Base-by-base conservation (phyloP, 768 basidiomycete genomes). In the Tulasnella sp. region DNA sequence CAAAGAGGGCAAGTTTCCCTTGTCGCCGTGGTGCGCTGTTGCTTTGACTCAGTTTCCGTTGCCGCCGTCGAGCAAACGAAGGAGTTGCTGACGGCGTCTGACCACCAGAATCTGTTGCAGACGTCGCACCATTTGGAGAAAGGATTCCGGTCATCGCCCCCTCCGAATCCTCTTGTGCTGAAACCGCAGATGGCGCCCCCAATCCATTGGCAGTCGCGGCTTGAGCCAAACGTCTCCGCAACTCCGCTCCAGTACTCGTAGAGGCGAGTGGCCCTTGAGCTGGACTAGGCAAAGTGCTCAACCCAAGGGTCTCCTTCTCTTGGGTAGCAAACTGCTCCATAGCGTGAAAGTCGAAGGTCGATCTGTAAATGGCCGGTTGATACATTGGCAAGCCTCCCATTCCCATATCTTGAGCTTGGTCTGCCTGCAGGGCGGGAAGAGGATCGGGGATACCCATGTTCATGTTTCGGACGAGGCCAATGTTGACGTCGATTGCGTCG, bases 1-100 rank as follows among this genome's bases (percentile, higher is more conserved):
- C 96, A 66, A 98, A 98, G 2, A 94, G 71, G 0, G 92, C 93
- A 68, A 98, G 77, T 69, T 97, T 98, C 17, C 86, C 89, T 42
- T 71, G 70, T 51, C 72, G 64, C 6, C 74, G 67, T 4, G 86
- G 85, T 46, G 77, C 69, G 0, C 84, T 77, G 49, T 81, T 83
- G 62, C 84, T 87, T 66, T 90, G 84, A 62, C 86, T 91, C 56
- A 94, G 75, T 65, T 92, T 94, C 45, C 94, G 84, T 59, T 87
- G 84, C 39, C 89, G 82, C 2, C 79, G 66, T 1, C 77, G 69
- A 21, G 69, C 62, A 64, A 69, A 57, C 53, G 60, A 19, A 63
- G 49, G 37, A 31, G 49, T n/a, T 6, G 29, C 29, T 11, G 49
- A 17, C 17, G 11, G 14, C 23, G 29, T 19, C n/a, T 3, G 32